A percentile compares a stretch with the other conserved stretches of the same genome.
phyloP scores from a whole-genome alignment of 306 rosid species.

The Canavalia gladiata region DNA sequence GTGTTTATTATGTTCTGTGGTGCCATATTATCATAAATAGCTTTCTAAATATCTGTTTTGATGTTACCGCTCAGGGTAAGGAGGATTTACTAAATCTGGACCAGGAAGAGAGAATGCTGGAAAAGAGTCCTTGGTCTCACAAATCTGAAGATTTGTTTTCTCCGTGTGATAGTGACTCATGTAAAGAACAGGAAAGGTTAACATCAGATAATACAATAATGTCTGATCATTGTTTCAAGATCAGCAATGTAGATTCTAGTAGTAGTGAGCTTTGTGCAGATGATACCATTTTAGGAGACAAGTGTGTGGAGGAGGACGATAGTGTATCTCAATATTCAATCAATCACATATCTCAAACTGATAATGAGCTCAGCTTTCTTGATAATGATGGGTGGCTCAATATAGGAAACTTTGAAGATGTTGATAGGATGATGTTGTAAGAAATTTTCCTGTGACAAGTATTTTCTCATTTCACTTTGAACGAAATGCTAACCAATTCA shows the following conservation, averaged over 20 bases:
- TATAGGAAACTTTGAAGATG: slow-evolving; percentile 78
- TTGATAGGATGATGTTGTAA: slow-evolving; percentile 75
- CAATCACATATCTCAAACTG: slow-evolving; percentile 58
- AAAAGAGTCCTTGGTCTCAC: slow-evolving; percentile 71
- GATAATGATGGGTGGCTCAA: slow-evolving; percentile 75
- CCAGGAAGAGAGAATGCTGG: slow-evolving; percentile 56
- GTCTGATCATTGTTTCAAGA: slow-evolving; percentile 57
- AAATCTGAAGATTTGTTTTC: slow-evolving; percentile 57
- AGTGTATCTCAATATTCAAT: slow-evolving; percentile 58
- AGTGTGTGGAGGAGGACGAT: slow-evolving; percentile 57
- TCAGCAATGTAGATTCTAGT: slow-evolving; percentile 53
- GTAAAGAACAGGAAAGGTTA: slow-evolving; percentile 48
- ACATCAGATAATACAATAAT: slow-evolving; percentile 52
- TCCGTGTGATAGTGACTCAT: slow-evolving; percentile 51
- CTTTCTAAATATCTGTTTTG: slow-evolving; percentile 43
- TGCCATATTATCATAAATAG: slow-evolving; percentile 20
- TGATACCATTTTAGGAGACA: slow-evolving; percentile 62
- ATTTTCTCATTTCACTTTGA: slow-evolving; percentile 14
- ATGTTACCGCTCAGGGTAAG: slow-evolving; percentile 59
- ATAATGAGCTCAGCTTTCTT: slow-evolving; percentile 65
- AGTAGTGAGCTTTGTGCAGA: slow-evolving; percentile 54
- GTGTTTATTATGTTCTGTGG: slow-evolving; percentile 9
- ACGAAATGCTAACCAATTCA: slow-evolving; percentile 15
- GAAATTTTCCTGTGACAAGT: neutral
- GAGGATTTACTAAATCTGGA: slow-evolving; percentile 45